Base-by-base conservation (phyloP, 495 filamentous ascomycete genomes). In the Neurospora sp. region DNA sequence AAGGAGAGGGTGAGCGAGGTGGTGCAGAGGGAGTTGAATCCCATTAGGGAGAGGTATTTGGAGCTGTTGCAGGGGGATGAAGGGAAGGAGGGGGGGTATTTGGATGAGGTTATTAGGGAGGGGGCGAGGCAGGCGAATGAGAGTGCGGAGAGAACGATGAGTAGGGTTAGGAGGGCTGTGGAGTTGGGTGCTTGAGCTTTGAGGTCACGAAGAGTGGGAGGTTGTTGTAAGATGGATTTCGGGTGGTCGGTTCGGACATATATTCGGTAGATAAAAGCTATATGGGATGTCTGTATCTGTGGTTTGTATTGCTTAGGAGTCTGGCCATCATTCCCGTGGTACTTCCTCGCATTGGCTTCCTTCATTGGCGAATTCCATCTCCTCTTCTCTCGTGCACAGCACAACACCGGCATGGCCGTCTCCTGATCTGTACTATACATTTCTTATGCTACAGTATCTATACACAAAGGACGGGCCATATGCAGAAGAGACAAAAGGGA, bases 101-200 rank as follows among this genome's bases (percentile, higher is more conserved):
- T 97, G 37, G 86, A 89, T 37, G 78, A 85, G 61, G 82, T 94
- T 42, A 87, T 87, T 5, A 82, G 80, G n/a, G 77, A 87, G 40
- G 93, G 93, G 3, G 86, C 86, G 1, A 77, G 76, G 70, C 86
- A 81, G 75, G 94, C 94, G 17, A 80, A 83, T 40, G 78, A 80
- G 69, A 93, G 87, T 77, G 93, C 94, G 0, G 85, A 86, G 72
- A 75, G 78, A 70, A 97, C 91, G 0, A 93, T 97, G 89, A 74
- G 73, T 16, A 70, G 76, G 48, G 90, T 96, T 8, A 86, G 88
- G 75, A 74, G 82, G 41, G 89, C 84, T 9, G 82, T 94, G 69
- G 94, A 93, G 27, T 78, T 94, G 61, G 85, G 71, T 41, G 59
- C 38, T 48, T 74, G 31, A 41, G 9, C 2, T 2, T 17, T 45